Conservation (phyloP, 176 grass and related monocot species). For the Panicum miliaceum region DNA sequence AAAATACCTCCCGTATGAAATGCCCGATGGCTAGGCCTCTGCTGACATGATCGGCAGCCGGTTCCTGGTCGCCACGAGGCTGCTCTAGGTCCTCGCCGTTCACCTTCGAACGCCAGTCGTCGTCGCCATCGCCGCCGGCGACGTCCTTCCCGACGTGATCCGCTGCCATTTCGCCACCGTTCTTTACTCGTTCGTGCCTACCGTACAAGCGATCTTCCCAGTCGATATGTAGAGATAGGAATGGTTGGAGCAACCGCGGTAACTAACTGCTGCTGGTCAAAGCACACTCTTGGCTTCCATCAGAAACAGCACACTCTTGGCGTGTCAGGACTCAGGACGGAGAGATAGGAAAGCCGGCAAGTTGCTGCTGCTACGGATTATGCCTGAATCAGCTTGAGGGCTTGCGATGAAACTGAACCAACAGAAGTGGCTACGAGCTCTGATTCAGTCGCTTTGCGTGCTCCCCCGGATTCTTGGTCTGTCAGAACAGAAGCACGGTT, state of each 20-base stretch:
- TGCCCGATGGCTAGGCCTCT: conserved; percentile 17
- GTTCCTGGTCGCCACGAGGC: background rate
- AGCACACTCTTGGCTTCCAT: conserved; percentile 40
- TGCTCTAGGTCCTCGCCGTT: conserved; percentile 8
- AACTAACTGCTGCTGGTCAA: background rate
- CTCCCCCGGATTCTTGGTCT: background rate
- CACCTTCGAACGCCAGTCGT: background rate
- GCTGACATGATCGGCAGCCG: conserved; percentile 2
- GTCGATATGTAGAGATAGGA: background rate
- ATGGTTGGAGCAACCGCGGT: background rate
- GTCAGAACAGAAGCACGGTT: background rate
- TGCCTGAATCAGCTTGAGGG: background rate
- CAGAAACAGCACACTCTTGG: conserved; percentile 41
- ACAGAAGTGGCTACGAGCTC: too few relatives aligned
- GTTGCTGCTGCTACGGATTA: background rate
- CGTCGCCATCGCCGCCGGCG: background rate
- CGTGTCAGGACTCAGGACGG: conserved; percentile 15
- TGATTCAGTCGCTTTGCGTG: conserved; percentile 1
- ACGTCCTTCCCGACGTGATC: conserved; percentile 12
- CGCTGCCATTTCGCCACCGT: background rate
- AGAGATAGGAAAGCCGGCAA: background rate
- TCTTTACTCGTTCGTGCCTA: background rate
- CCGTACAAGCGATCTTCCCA: background rate
- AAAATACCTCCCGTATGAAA: conserved; percentile 38
- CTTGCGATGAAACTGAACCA: background rate